phyloP scores from a whole-genome alignment of 176 grass and related monocot genomes.

The Aegilops sharonensis region DNA sequence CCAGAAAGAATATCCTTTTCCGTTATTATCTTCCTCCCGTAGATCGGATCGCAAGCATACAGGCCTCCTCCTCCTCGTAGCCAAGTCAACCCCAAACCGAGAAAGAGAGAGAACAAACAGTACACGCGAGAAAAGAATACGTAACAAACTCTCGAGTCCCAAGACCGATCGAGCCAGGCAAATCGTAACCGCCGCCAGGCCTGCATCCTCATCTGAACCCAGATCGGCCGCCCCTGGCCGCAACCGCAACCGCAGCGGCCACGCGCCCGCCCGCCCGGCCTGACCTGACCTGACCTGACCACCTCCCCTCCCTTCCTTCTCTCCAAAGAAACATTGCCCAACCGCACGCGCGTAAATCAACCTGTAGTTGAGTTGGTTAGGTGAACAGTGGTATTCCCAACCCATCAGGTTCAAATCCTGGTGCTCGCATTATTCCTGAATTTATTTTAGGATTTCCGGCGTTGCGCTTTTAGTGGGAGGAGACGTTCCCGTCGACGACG shows the following conservation, averaged over 20 bases:
- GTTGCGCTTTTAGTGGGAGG: too few species aligned
- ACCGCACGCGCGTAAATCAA: too few species aligned
- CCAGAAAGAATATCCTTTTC: background rate
- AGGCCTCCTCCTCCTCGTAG: background rate
- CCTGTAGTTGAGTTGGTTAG: too few species aligned
- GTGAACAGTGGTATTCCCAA: too few species aligned
- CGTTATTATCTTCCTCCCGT: background rate
- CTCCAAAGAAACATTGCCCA: background rate
- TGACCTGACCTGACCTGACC: background rate
- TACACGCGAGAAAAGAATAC: too few species aligned
- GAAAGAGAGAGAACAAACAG: background rate
- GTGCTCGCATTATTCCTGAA: too few species aligned
- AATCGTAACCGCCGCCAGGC: background rate
- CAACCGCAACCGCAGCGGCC: background rate
- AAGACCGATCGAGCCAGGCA: background rate
- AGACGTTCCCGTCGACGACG: too few species aligned
- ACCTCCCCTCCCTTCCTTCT: background rate
- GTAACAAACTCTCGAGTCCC: background rate
- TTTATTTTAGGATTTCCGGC: too few species aligned
- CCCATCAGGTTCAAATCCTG: too few species aligned
- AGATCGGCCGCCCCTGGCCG: background rate
- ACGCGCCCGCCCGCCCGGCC: background rate
- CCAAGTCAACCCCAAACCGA: background rate
- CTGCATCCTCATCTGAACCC: background rate
- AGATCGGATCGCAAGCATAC: background rate